Evolutionary conservation across 1,284 basidiomycete genomes (phyloP).

Genomic region (Grifola frondosa): DNA sequence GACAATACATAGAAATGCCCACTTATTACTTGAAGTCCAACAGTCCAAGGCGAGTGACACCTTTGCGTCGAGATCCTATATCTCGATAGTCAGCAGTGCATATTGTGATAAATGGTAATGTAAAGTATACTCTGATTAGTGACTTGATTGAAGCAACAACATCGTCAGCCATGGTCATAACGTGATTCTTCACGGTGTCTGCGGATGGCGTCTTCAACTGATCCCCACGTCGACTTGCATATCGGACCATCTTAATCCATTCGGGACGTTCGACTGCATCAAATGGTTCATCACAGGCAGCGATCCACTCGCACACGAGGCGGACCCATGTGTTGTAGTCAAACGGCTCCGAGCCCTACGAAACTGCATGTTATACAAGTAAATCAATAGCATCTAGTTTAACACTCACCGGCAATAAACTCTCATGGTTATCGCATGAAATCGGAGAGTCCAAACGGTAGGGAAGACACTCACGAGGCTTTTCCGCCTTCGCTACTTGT

Average conservation of each 20-base stretch:
- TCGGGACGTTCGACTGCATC: background rate
- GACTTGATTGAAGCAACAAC: no score
- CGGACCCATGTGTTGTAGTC: no score
- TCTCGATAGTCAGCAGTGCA: background rate
- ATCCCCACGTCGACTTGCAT: background rate
- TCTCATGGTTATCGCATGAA: no score
- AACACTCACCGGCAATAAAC: no score
- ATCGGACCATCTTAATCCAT: background rate
- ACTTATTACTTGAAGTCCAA: constrained; percentile 3
- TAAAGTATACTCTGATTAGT: background rate
- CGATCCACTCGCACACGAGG: background rate
- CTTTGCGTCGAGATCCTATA: background rate
- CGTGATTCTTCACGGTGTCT: background rate
- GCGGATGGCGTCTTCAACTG: background rate
- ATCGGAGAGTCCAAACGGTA: no score
- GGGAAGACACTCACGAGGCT: no score
- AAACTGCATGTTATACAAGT: no score
- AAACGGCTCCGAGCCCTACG: no score
- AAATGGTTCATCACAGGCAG: background rate
- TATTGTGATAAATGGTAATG: background rate
- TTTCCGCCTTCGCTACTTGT: no score
- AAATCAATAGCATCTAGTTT: no score
- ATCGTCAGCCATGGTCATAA: background rate
- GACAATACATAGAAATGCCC: background rate
- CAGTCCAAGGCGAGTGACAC: constrained; percentile 1